Percentiles rank a stretch among this genome's conserved stretches.
Evolutionary conservation across 2,329 filamentous ascomycete species (phyloP).

Genomic region (Cryphonectria nitschkei): DNA sequence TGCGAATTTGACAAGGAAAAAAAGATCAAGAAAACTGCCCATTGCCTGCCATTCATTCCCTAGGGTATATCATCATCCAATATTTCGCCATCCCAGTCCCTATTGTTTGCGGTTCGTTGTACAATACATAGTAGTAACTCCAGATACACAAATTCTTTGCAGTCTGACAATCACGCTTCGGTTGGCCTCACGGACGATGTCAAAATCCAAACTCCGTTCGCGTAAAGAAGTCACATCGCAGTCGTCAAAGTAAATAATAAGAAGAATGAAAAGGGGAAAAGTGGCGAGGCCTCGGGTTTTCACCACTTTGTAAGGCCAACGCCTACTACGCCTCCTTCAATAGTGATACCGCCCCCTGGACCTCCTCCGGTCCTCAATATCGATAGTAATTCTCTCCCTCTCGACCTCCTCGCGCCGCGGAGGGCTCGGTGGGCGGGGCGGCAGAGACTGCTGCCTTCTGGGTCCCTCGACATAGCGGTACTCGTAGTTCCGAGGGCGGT

Average conservation of each 20-base stretch:
- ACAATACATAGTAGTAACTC: not conserved
- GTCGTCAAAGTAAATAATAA: not conserved
- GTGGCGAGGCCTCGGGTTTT: not conserved
- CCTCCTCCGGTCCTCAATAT: slow-evolving; percentile 40
- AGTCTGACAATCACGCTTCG: not conserved
- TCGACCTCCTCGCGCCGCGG: slow-evolving; percentile 40
- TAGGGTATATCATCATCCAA: not conserved
- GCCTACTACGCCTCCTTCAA: slow-evolving; percentile 5
- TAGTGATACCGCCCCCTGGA: slow-evolving; percentile 39
- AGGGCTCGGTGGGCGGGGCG: slow-evolving; percentile 36
- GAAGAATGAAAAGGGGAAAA: not conserved
- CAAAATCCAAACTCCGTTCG: not conserved
- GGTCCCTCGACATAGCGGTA: slow-evolving; percentile 54
- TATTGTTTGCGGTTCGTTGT: not conserved
- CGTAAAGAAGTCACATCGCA: not conserved
- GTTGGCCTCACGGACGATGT: not conserved
- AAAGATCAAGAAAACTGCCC: not conserved
- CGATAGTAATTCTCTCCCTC: slow-evolving; percentile 38
- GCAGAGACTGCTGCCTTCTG: slow-evolving; percentile 42
- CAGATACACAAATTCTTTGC: not conserved
- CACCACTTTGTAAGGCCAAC: not conserved
- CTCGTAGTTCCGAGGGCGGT: slow-evolving; percentile 47
- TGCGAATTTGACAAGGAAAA: not conserved
- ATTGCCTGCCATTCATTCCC: not conserved
- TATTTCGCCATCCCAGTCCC: not conserved